Evolutionary conservation across 345 rosid genomes (phyloP).

Genomic region (Sisymbrium irio): DNA sequence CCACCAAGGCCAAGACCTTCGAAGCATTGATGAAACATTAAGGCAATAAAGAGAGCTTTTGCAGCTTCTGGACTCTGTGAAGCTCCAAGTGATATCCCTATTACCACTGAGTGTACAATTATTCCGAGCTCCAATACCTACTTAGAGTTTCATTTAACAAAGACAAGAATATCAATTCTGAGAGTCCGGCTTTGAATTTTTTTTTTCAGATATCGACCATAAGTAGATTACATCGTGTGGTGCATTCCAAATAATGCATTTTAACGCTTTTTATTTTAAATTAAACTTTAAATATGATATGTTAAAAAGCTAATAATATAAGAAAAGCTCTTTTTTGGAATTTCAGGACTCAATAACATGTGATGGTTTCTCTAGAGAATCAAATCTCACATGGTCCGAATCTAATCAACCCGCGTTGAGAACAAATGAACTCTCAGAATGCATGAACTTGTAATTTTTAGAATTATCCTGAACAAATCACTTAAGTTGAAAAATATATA

Average conservation of each 20-base stretch:
- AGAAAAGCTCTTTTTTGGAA: slow-evolving; percentile 26
- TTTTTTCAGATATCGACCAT: not conserved
- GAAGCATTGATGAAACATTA: slow-evolving; percentile 68
- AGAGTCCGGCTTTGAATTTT: not conserved
- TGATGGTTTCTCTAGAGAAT: slow-evolving; percentile 21
- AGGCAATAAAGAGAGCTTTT: slow-evolving; percentile 54
- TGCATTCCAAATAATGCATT: not conserved
- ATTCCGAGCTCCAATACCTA: slow-evolving; percentile 70
- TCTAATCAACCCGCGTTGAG: slow-evolving; percentile 1
- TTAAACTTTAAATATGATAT: not conserved
- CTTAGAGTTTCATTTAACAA: not conserved
- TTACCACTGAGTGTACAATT: slow-evolving; percentile 63
- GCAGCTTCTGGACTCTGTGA: slow-evolving; percentile 47
- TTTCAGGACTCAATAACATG: not conserved
- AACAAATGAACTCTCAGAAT: not conserved
- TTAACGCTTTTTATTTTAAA: not conserved
- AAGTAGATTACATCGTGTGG: not conserved
- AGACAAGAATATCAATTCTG: not conserved
- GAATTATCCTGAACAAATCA: not conserved
- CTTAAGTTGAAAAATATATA: not conserved
- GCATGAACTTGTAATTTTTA: not conserved
- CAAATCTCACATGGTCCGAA: slow-evolving; percentile 30
- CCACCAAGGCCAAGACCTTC: slow-evolving; percentile 86
- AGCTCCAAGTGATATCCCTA: slow-evolving; percentile 64
- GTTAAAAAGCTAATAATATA: slow-evolving; percentile 2